phyloP scores from a whole-genome alignment of 768 basidiomycete genomes.

The Hypsizygus marmoreus region DNA sequence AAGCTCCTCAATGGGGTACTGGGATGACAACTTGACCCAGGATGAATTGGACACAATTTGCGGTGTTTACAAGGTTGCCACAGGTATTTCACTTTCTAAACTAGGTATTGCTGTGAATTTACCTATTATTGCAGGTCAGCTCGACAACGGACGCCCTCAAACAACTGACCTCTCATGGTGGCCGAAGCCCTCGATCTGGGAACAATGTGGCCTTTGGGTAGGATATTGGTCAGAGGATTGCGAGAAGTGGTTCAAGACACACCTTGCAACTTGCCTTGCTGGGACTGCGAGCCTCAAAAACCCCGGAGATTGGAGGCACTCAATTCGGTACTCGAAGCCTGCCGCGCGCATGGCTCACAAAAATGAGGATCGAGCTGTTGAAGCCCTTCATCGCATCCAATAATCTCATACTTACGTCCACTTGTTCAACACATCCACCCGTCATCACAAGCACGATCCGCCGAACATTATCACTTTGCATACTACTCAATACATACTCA shows the following conservation, averaged over 20 bases:
- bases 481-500: too few species aligned
- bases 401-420: too few species aligned
- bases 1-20: constrained; percentile 2
- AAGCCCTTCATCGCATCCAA: too few species aligned
- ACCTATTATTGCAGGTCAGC: not conserved
- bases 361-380: too few species aligned
- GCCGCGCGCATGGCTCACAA: not conserved
- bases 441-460: too few species aligned
- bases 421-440: too few species aligned
- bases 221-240: constrained; percentile 20
- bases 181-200: constrained; percentile 16
- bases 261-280: not conserved
- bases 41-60: constrained; percentile 21
- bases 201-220: constrained; percentile 8
- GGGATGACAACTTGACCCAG: constrained; percentile 24
- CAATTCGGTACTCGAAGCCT: not conserved
- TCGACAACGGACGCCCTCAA: not conserved
- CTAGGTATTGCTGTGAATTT: not conserved
- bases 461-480: too few species aligned
- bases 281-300: constrained; percentile 4
- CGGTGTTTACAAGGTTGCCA: constrained; percentile 22
- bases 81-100: constrained; percentile 9
- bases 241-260: constrained; percentile 20
- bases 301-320: not conserved
- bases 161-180: constrained; percentile 17